Evolutionary conservation across 169 alveolate genomes (phyloP), one percentile per base, ranked within the genome.

Genomic region (Perkinsus olseni): DNA sequence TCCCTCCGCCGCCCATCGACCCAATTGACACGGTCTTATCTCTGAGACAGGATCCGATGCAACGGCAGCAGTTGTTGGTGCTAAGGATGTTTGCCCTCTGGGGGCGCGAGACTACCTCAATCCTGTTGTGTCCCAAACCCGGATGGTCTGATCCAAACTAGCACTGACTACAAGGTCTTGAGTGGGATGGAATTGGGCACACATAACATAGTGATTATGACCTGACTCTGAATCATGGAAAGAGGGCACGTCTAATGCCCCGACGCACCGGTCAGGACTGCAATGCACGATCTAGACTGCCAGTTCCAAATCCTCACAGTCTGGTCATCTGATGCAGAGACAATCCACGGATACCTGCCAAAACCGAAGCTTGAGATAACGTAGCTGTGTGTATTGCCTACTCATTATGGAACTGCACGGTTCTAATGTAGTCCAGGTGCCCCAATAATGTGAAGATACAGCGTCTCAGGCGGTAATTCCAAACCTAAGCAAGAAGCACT

Each of bases 271-370:
- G 48, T 51, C 36, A 38, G 38, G 10, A 91, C 93, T 28, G 94
- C 91, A 0, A 95, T 82, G 40, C 93, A 94, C 8, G 95, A 92
- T 93, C 98, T 94, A 90, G 97, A 97, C 95, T 98, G 98, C 99
- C 99, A 99, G 95, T 99, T 99, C 99, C 99, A 99, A 10, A 99
- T 97, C 93, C 99, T 97, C 94, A 98, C 97, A 38, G 99, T 99
- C 95, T 98, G 98, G 94, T 99, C 99, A 95, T 99, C 99, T 0
- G 99, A 96, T 91, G 98, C 96, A 37, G 99, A 97, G 74, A 98
- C 96, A 31, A 98, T 97, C 99, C 99, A 99, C 13, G 99, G 99
- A 48, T 98, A 62, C 82, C 82, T 62, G 50, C 11, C 50, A 40
- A 40, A 11, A 40, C 3, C 21, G 50, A 11, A 11, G 11, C 11